Conservation (phyloP, 495 filamentous ascomycete species). For the Penicillium desertorum region DNA sequence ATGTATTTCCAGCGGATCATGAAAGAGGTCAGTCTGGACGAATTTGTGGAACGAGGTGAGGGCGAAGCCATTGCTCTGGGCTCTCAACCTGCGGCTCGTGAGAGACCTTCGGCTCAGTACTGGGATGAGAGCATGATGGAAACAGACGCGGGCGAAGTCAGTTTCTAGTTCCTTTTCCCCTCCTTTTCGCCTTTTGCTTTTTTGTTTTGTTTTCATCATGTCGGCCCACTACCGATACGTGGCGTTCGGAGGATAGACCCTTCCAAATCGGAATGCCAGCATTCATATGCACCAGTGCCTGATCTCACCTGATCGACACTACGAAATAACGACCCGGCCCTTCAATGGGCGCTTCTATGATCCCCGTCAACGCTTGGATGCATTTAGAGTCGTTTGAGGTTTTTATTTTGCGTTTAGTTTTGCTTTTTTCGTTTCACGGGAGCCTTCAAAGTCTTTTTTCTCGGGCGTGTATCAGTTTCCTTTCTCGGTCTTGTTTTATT, state of each 20-base stretch:
- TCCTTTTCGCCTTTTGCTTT: neutral
- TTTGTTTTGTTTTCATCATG: conserved; percentile 12
- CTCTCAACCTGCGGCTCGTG: conserved; percentile 31
- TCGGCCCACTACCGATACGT: conserved; percentile 11
- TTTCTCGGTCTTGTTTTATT: conserved; percentile 41
- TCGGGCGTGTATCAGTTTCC: conserved; percentile 19
- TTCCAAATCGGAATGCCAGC: conserved; percentile 10
- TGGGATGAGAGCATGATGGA: conserved; percentile 49
- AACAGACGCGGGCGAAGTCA: conserved; percentile 47
- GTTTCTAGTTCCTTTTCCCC: conserved; percentile 31
- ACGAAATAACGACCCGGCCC: conserved; percentile 27
- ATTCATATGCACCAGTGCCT: conserved; percentile 15
- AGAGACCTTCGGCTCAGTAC: conserved; percentile 35
- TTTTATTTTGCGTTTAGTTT: too few relatives aligned
- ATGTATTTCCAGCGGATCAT: conserved; percentile 88
- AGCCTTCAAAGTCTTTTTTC: conserved; percentile 14
- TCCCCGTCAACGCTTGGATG: conserved; percentile 35
- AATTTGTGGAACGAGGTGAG: conserved; percentile 50
- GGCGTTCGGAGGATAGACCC: conserved; percentile 22
- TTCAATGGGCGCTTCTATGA: conserved; percentile 26
- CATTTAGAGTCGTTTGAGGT: conserved; percentile 28
- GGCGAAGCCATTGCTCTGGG: conserved; percentile 44
- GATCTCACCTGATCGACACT: conserved; percentile 12
- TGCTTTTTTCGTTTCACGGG: conserved; percentile 17
- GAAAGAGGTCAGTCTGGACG: conserved; percentile 67